Evolutionary conservation across 2,329 filamentous ascomycete genomes (phyloP), one percentile per base, ranked within the genome.

Genomic region (Aureobasidium pullulans): DNA sequence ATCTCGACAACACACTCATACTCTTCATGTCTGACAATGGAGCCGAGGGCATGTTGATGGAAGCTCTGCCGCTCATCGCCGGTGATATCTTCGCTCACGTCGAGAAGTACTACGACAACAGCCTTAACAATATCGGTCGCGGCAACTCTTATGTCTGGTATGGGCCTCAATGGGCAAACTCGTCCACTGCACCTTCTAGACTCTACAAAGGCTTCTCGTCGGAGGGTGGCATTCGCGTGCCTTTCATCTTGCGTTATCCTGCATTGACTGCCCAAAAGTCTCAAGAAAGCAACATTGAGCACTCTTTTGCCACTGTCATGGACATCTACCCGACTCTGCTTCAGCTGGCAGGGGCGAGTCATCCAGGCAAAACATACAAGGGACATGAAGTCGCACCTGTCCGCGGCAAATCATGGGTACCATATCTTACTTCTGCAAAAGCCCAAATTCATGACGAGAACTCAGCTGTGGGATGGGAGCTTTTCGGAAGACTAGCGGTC

Each of bases 21-120:
- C 53, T 72, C 8, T 73, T 74, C 64, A 73, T 73, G 70, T 70
- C 67, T 37, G 72, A 73, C 61, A 73, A 74, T 40, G 72, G 72
- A 5, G 72, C 72, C 31, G 72, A 74, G 60, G 72, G 72, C 2
- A 60, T 68, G 15, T 64, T 69, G 54, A 63, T 67, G 42, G 71
- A 71, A 59, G 64, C 64, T 11, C 19, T 62, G 7, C 64, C 72
- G 3, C 66, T 73, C 2, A 69, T 73, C 62, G 64, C 64, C 19
- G 67, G 57, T 32, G 66, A 67, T 23, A 70, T 72, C 50, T 62
- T 64, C 56, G 61, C 63, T 23, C 64, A 68, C 29, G 72, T 73
- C 37, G 65, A 70, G 37, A 66, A 71, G 49, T 72, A 73, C 60
- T 73, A 73, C 60, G 67, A 74, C 60, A 74, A 74, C 52, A 68